Evolutionary conservation across 2,329 filamentous ascomycete species (phyloP).

Genomic region (Fusarium albosuccineum): DNA sequence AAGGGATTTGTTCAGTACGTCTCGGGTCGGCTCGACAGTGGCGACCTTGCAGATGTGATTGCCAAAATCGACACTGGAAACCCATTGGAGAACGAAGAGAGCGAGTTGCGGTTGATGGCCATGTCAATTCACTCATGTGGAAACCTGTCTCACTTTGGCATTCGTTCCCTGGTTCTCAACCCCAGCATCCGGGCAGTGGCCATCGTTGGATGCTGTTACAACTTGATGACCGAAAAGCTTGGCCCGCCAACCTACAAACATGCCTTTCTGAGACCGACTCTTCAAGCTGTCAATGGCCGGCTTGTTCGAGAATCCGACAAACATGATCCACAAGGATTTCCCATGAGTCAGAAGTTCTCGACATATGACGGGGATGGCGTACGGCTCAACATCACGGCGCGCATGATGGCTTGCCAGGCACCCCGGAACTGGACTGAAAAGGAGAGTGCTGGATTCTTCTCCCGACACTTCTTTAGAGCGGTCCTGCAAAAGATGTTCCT

Average conservation of each 20-base stretch:
- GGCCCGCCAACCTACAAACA: slow-evolving; percentile 90
- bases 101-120: slow-evolving; percentile 76
- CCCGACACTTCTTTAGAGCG: slow-evolving; percentile 91
- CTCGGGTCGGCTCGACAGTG: slow-evolving; percentile 78
- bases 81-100: slow-evolving; percentile 37
- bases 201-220: slow-evolving; percentile 98
- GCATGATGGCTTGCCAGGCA: slow-evolving; percentile 98
- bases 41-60: slow-evolving; percentile 78
- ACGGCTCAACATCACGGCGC: slow-evolving; percentile 92
- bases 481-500: slow-evolving; percentile 93
- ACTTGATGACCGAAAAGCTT: slow-evolving; percentile 90
- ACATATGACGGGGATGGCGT: slow-evolving; percentile 73
- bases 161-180: slow-evolving; percentile 88
- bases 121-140: slow-evolving; percentile 98
- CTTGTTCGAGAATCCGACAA: slow-evolving; percentile 75
- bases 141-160: slow-evolving; percentile 94
- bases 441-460: slow-evolving; percentile 91
- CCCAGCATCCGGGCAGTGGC: slow-evolving; percentile 89
- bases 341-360: slow-evolving; percentile 82
- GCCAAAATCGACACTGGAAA: slow-evolving; percentile 63
- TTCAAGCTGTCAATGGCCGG: slow-evolving; percentile 76
- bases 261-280: slow-evolving; percentile 77
- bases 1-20: slow-evolving; percentile 83
- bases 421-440: slow-evolving; percentile 88
- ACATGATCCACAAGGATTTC: slow-evolving; percentile 92